Conservation (phyloP, 768 basidiomycete genomes). For the Amanita muscaria region DNA sequence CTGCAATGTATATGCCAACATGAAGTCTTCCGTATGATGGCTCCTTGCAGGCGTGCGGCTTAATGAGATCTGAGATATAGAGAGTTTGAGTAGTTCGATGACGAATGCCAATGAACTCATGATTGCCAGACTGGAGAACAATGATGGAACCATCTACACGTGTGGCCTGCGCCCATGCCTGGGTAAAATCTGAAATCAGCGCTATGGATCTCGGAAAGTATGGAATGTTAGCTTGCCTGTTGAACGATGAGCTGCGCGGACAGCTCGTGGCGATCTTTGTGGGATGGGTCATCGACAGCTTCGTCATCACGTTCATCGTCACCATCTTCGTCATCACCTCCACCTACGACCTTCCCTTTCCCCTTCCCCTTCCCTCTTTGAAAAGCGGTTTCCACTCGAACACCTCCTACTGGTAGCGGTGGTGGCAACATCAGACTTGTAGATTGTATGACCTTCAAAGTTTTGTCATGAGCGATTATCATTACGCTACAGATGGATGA, state of each 20-base stretch:
- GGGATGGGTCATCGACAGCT: slow-evolving; percentile 6
- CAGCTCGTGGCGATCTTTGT: slow-evolving; percentile 9
- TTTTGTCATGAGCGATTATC: slow-evolving; percentile 4
- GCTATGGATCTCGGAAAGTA: slow-evolving; percentile 4
- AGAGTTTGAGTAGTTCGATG: slow-evolving; percentile 13
- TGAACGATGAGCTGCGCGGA: slow-evolving; percentile 11
- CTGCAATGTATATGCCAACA: slow-evolving; percentile 12
- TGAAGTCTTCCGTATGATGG: slow-evolving; percentile 13
- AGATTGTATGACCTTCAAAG: slow-evolving; percentile 5
- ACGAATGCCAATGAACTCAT: slow-evolving; percentile 6
- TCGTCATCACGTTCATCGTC: neutral
- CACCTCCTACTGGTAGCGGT: slow-evolving; percentile 4
- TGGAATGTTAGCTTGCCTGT: slow-evolving; percentile 11
- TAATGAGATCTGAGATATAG: slow-evolving; percentile 13
- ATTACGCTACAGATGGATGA: slow-evolving; percentile 7
- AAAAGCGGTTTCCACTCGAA: slow-evolving; percentile 7
- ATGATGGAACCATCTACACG: slow-evolving; percentile 8
- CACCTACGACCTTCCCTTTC: slow-evolving; percentile 8
- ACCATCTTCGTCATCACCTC: slow-evolving; percentile 7
- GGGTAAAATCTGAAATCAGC: slow-evolving; percentile 5
- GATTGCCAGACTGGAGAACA: slow-evolving; percentile 6
- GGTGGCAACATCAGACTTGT: slow-evolving; percentile 8
- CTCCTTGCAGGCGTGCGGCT: slow-evolving; percentile 7
- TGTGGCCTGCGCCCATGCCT: slow-evolving; percentile 15
- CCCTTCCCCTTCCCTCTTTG: slow-evolving; percentile 4